A percentile compares a stretch with the other conserved stretches of the same genome.
Evolutionary conservation across 176 grass and related monocot genomes (phyloP).

Genomic region (Chrysopogon serrulatus): DNA sequence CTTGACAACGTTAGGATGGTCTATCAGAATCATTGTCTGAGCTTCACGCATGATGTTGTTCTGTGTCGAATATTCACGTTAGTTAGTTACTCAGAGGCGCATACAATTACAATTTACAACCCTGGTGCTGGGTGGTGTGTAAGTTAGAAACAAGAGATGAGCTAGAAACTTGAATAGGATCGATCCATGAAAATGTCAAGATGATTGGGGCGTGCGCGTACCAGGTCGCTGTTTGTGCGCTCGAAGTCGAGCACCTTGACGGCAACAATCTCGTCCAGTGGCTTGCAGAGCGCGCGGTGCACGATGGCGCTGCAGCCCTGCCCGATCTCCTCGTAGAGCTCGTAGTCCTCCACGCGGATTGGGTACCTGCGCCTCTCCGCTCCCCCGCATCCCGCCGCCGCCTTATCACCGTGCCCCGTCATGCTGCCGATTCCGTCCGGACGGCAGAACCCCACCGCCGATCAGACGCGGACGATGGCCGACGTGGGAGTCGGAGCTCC

Average conservation of each 20-base stretch:
- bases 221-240: constrained; percentile 87
- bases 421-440: background rate
- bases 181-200: background rate
- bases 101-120: too few species aligned
- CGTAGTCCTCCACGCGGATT: constrained; percentile 77
- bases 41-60: constrained; percentile 93
- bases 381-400: background rate
- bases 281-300: constrained; percentile 68
- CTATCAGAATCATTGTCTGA: constrained; percentile 87
- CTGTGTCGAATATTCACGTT: constrained; percentile 29
- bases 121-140: background rate
- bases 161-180: background rate
- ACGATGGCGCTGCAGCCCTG: constrained; percentile 85
- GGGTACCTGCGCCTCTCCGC: constrained; percentile 75
- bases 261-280: constrained; percentile 66
- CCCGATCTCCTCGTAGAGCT: constrained; percentile 82
- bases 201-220: too few species aligned
- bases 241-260: constrained; percentile 97
- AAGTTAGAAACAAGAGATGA: background rate
- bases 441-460: background rate
- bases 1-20: constrained; percentile 90
- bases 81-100: background rate
- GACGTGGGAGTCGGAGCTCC: background rate
- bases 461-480: background rate
- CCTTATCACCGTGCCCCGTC: constrained; percentile 6